These are phyloP conservation scores for Debaryomycetaceae sp. DNA, from an alignment of 1,139 yeast species.

Conservation along the genomic window DNA sequence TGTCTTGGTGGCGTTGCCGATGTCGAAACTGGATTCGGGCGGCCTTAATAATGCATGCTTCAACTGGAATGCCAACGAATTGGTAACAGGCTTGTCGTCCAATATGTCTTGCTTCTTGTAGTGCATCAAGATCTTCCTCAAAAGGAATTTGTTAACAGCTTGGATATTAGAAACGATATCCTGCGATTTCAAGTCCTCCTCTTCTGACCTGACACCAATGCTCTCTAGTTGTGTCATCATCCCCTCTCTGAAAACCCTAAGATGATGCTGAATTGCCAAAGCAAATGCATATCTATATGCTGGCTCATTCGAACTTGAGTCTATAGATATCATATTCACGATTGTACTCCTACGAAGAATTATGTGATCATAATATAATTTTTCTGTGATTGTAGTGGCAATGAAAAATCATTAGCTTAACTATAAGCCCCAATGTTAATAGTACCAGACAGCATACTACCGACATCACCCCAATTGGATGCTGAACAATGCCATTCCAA, in stretches of 20 bases:
- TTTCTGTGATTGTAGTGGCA: not conserved
- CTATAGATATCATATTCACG: constrained; percentile 4
- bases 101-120: constrained; percentile 5
- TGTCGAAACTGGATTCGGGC: constrained; percentile 5
- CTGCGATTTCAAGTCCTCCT: constrained; percentile 4
- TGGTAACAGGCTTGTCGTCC: constrained; percentile 2
- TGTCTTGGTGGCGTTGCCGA: constrained; percentile 5
- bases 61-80: constrained; percentile 7
- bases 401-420: not conserved
- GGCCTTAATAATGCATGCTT: constrained; percentile 17
- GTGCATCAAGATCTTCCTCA: constrained; percentile 4
- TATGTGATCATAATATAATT: no score
- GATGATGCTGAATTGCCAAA: constrained; percentile 16
- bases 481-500: constrained; percentile 30
- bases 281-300: constrained; percentile 17
- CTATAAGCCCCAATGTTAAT: no score
- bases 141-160: constrained; percentile 5
- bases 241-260: constrained; percentile 5
- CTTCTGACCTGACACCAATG: constrained; percentile 3
- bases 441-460: not conserved
- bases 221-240: constrained; percentile 1
- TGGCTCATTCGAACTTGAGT: constrained; percentile 5
- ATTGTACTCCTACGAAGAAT: not conserved
- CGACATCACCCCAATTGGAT: not conserved
- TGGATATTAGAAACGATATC: constrained; percentile 5